These are phyloP conservation scores for Diaporthe capsici DNA, from an alignment of 2,329 filamentous ascomycete genomes.

Conservation along the genomic window DNA sequence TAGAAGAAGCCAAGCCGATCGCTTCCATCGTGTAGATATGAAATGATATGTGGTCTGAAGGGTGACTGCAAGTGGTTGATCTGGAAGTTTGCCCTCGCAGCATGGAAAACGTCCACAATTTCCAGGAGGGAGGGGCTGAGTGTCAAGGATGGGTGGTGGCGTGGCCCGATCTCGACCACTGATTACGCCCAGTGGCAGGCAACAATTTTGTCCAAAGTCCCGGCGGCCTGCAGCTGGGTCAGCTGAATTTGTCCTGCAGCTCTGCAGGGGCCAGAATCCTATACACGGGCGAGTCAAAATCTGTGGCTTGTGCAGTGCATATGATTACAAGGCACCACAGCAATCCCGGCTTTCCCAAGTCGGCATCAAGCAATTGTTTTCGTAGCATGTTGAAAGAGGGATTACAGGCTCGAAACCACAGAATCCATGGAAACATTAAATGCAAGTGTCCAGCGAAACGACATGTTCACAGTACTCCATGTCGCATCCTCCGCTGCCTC, in stretches of 20 bases:
- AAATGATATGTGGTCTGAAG: too few relatives aligned
- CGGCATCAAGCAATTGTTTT: background rate
- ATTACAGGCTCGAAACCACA: background rate
- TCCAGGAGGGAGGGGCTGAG: background rate
- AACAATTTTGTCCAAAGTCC: background rate
- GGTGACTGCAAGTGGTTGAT: too few relatives aligned
- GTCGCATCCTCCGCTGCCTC: background rate
- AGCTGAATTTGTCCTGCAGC: slow-evolving; percentile 16
- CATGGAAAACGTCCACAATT: background rate
- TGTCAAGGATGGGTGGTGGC: background rate
- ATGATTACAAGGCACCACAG: background rate
- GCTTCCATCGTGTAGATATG: background rate
- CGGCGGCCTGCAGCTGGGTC: background rate
- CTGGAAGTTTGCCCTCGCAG: background rate
- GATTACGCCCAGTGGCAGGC: background rate
- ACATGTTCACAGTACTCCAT: background rate
- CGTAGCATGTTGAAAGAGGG: background rate
- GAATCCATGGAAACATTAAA: background rate
- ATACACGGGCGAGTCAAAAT: background rate
- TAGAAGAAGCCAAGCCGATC: slow-evolving; percentile 11
- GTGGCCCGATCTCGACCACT: background rate
- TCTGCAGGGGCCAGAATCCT: background rate
- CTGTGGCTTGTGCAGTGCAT: background rate
- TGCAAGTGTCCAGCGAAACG: background rate
- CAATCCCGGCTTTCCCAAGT: background rate